phyloP scores from a whole-genome alignment of 768 basidiomycete species.

The Dacryopinax spathularia region DNA sequence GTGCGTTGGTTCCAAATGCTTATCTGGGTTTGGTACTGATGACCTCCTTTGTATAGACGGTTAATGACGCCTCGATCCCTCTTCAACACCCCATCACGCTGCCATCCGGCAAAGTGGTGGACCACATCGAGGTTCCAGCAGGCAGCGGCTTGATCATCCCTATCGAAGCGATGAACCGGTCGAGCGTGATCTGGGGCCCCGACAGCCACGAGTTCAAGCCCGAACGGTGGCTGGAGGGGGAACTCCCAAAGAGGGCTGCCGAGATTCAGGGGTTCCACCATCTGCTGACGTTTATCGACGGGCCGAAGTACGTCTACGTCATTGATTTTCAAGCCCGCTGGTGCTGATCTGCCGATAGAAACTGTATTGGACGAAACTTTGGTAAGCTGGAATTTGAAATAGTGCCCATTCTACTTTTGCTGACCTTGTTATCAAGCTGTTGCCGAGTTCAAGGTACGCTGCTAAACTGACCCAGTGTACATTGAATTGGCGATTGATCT shows the following conservation, averaged over 20 bases:
- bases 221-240: slow-evolving; percentile 41
- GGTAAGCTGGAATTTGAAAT: too few relatives aligned
- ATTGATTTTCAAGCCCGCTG: neutral
- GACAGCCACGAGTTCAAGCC: slow-evolving; percentile 47
- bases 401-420: too few relatives aligned
- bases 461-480: too few relatives aligned
- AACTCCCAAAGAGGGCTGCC: neutral
- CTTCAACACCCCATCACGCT: slow-evolving; percentile 25
- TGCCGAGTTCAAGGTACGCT: slow-evolving; percentile 31
- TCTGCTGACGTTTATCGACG: neutral
- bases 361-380: slow-evolving; percentile 6
- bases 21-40: neutral
- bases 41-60: slow-evolving; percentile 19
- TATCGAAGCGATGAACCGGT: slow-evolving; percentile 33
- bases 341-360: neutral
- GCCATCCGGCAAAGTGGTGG: slow-evolving; percentile 16
- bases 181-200: slow-evolving; percentile 38
- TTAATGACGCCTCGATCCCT: slow-evolving; percentile 39
- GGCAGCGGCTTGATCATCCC: slow-evolving; percentile 43
- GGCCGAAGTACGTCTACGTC: neutral
- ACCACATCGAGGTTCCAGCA: slow-evolving; percentile 37
- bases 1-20: neutral
- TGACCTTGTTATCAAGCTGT: slow-evolving; percentile 42
- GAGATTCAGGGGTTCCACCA: neutral
- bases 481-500: too few relatives aligned